Conservation (phyloP, 1,139 yeast genomes). For the Zygosaccharomyces sapae region DNA sequence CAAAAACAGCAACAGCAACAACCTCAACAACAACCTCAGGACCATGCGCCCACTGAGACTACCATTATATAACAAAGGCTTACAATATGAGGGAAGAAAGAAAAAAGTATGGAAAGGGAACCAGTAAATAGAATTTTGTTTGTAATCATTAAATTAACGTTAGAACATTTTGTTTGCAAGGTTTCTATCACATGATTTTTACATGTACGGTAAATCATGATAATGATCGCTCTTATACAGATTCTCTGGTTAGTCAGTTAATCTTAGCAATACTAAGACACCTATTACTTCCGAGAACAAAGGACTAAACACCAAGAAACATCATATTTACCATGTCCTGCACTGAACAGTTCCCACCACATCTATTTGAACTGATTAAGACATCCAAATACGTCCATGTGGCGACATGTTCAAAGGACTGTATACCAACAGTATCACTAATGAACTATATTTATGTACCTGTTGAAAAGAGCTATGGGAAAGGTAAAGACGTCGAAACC, state of each 20-base stretch:
- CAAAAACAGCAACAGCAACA: conserved; percentile 1
- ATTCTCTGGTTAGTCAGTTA: not conserved
- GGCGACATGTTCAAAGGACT: conserved; percentile 63
- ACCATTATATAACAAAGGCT: not conserved
- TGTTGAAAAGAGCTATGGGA: conserved; percentile 35
- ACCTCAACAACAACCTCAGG: conserved; percentile 4
- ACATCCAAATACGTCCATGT: conserved; percentile 70
- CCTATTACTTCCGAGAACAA: not conserved
- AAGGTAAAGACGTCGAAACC: conserved; percentile 19
- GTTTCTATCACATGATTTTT: not conserved
- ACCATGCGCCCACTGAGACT: conserved; percentile 4
- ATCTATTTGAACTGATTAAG: conserved; percentile 51
- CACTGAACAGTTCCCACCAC: conserved; percentile 47
- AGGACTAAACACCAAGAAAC: too few species aligned
- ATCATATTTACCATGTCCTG: conserved; percentile 13
- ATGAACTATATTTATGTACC: conserved; percentile 78
- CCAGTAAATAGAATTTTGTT: not conserved
- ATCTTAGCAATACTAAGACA: not conserved
- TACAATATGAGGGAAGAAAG: not conserved
- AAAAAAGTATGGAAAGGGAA: not conserved
- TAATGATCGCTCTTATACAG: not conserved
- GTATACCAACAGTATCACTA: conserved; percentile 75
- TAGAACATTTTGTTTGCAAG: too few species aligned
- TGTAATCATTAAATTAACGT: conserved; percentile 2
- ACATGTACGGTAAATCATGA: not conserved